These are phyloP conservation scores for Geosmithia flava DNA, from an alignment of 2,329 filamentous ascomycete species.

Conservation along the genomic window DNA sequence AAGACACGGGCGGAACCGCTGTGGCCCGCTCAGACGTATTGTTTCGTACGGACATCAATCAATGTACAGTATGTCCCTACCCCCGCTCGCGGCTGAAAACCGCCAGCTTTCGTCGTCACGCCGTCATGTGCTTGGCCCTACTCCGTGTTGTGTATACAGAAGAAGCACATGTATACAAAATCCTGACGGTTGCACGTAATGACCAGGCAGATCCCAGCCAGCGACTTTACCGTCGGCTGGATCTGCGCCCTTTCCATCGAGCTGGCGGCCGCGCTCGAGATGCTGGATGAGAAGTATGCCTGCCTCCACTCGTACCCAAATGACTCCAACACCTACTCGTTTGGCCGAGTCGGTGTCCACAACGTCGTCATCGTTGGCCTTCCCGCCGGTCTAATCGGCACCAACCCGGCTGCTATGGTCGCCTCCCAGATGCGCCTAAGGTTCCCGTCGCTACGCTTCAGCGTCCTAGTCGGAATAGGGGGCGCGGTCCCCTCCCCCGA, in stretches of 20 bases:
- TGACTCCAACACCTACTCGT: neutral
- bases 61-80: too few species aligned
- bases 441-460: constrained; percentile 14
- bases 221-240: constrained; percentile 9
- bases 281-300: constrained; percentile 12
- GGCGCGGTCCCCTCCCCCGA: constrained; percentile 6
- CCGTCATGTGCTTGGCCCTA: too few species aligned
- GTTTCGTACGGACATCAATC: too few species aligned
- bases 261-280: constrained; percentile 7
- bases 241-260: constrained; percentile 8
- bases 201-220: too few species aligned
- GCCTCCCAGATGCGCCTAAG: constrained; percentile 15
- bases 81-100: too few species aligned
- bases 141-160: too few species aligned
- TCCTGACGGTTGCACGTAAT: too few species aligned
- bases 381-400: constrained; percentile 17
- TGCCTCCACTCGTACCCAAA: constrained; percentile 5
- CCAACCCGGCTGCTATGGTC: constrained; percentile 14
- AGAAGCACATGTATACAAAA: too few species aligned
- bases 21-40: too few species aligned
- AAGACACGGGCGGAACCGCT: too few species aligned
- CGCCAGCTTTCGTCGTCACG: too few species aligned
- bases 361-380: constrained; percentile 17
- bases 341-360: constrained; percentile 10
- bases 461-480: constrained; percentile 10